Conservation (phyloP, 306 rosid genomes). For the Bauhinia variegata region DNA sequence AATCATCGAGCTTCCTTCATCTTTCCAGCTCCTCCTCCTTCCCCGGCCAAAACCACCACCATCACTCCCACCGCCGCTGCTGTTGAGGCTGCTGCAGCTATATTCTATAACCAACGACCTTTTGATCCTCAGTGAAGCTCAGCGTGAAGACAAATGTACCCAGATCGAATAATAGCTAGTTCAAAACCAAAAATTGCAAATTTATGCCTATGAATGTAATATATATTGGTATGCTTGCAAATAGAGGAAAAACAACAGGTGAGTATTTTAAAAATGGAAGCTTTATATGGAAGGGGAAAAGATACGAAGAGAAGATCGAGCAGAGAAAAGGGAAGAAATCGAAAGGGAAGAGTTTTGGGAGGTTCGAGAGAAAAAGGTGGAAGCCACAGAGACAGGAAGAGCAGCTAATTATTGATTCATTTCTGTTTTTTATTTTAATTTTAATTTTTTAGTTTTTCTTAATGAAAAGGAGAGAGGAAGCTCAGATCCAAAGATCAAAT, state of each 20-base stretch:
- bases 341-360: slow-evolving; percentile 38
- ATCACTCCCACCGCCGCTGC: slow-evolving; percentile 37
- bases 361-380: slow-evolving; percentile 47
- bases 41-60: slow-evolving; percentile 37
- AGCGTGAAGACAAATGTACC: neutral
- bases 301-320: slow-evolving; percentile 50
- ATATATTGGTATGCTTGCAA: slow-evolving; percentile 3
- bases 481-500: slow-evolving; percentile 47
- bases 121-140: slow-evolving; percentile 37
- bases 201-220: slow-evolving; percentile 7
- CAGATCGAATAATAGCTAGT: slow-evolving; percentile 49
- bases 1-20: slow-evolving; percentile 32
- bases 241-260: neutral
- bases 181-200: slow-evolving; percentile 23
- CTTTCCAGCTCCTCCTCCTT: slow-evolving; percentile 27
- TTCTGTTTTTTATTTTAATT: slow-evolving; percentile 9
- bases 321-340: slow-evolving; percentile 27
- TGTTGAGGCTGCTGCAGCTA: neutral
- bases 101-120: slow-evolving; percentile 17
- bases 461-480: slow-evolving; percentile 6
- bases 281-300: slow-evolving; percentile 28
- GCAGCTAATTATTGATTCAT: slow-evolving; percentile 66
- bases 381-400: slow-evolving; percentile 43
- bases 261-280: slow-evolving; percentile 28
- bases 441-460: slow-evolving; percentile 24